Evolutionary conservation across 2,329 filamentous ascomycete genomes (phyloP), one percentile per base, ranked within the genome.

Genomic region (Aspergillus proliferans): DNA sequence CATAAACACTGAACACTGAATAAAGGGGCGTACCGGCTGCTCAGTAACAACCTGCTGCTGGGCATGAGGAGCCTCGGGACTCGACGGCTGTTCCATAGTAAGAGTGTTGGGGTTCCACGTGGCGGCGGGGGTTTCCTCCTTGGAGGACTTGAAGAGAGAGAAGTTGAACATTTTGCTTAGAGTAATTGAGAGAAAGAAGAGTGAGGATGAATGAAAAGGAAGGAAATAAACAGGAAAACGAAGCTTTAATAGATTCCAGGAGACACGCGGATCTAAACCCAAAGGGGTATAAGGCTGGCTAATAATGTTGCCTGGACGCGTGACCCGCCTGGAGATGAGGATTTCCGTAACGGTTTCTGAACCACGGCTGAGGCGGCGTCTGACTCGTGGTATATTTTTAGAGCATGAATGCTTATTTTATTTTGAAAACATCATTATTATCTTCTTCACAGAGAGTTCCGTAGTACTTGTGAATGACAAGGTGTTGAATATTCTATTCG

Each of bases 71-170:
- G 62, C 61, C 15, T 58, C 56, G 41, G 64, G 64, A 51, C 60
- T 64, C 22, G 57, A 49, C 8, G 65, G 65, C 52, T 63, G 63
- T 49, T 66, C 58, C 62, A 65, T 65, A 43, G 62, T 59, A 43
- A 67, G 50, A 12, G 62, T 62, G 53, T 60, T 57, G 47, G 63
- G 43, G 53, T 67, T 63, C 64, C 63, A 67, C 45, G 53, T 53
- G 21, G 51, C 42, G 26, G 40, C 4, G 21, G 43, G 41, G 44
- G 55, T 46, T 34, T 62, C 61, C 44, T 61, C 48, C 50, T 60
- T 55, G 41, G 61, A 51, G 33, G 64, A 62, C 48, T 65, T 66
- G 60, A 65, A 66, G 47, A 57, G 53, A 58, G 59, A 59, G 61
- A 65, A 62, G 55, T 61, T 58, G 59, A 63, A 62, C 58, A 62